phyloP scores from a whole-genome alignment of 768 basidiomycete genomes.

The Psilocybe cyanescens region DNA sequence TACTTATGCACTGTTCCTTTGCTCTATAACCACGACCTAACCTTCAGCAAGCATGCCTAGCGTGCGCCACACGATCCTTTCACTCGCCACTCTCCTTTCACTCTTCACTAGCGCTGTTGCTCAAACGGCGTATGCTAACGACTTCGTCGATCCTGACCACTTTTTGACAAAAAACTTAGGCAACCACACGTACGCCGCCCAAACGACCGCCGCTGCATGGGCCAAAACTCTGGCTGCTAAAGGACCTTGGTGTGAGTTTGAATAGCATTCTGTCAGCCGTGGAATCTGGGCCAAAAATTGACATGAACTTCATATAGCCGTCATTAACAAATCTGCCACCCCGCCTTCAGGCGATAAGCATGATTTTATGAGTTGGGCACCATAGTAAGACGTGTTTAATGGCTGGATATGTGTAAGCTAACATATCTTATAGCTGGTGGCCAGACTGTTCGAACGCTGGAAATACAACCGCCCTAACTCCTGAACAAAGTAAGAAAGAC shows the following conservation, averaged over 20 bases:
- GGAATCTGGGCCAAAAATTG: neutral
- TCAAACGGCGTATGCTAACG: slow-evolving; percentile 52
- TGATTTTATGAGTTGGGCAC: slow-evolving; percentile 74
- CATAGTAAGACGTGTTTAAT: slow-evolving; percentile 50
- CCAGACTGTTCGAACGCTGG: slow-evolving; percentile 62
- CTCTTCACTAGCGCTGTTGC: slow-evolving; percentile 24
- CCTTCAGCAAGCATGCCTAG: slow-evolving; percentile 17
- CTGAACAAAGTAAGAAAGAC: slow-evolving; percentile 46
- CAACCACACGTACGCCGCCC: slow-evolving; percentile 46
- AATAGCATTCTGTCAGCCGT: neutral
- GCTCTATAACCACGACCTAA: neutral
- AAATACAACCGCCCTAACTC: slow-evolving; percentile 60
- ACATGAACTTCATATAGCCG: slow-evolving; percentile 35
- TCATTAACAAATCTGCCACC: slow-evolving; percentile 47
- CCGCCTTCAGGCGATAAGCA: slow-evolving; percentile 58
- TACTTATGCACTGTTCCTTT: neutral
- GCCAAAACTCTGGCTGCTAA: slow-evolving; percentile 43
- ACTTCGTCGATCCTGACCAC: slow-evolving; percentile 57
- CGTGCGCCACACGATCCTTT: slow-evolving; percentile 36
- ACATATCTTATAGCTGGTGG: slow-evolving; percentile 50
- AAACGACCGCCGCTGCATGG: slow-evolving; percentile 48
- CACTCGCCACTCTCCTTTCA: slow-evolving; percentile 21
- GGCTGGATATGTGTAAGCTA: neutral
- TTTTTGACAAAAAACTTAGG: slow-evolving; percentile 46
- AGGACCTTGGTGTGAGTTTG: slow-evolving; percentile 60